Evolutionary conservation across 352 stramenopile species (phyloP).

Genomic region (Phytophthora ramorum): DNA sequence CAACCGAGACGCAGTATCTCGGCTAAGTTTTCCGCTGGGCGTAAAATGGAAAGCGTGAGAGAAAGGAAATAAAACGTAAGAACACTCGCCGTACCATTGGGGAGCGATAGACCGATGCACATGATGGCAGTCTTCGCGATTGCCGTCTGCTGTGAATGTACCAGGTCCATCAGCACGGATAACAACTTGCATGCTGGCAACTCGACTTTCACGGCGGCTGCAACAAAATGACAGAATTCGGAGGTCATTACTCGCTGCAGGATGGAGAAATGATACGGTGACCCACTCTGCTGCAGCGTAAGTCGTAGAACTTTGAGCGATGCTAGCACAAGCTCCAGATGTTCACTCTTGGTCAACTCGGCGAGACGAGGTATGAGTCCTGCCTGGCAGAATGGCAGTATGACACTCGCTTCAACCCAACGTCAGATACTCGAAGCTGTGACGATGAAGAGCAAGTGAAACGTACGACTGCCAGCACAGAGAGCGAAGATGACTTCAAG

Average conservation of each 20-base stretch:
- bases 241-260: background rate
- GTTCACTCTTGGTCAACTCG: constrained; percentile 36
- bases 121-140: constrained; percentile 60
- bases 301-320: constrained; percentile 64
- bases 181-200: constrained; percentile 44
- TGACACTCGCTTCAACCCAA: constrained; percentile 41
- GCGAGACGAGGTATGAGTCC: constrained; percentile 52
- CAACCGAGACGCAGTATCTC: constrained; percentile 61
- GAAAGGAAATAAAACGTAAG: background rate
- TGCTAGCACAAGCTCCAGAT: constrained; percentile 45
- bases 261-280: background rate
- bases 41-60: background rate
- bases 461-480: constrained; percentile 57
- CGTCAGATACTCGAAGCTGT: constrained; percentile 1
- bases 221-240: background rate
- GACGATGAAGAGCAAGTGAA: background rate
- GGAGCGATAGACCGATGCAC: constrained; percentile 63
- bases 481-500: constrained; percentile 63
- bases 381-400: constrained; percentile 47
- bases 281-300: constrained; percentile 54
- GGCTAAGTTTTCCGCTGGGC: constrained; percentile 58
- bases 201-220: constrained; percentile 48
- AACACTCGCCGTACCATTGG: constrained; percentile 47
- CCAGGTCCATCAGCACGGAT: constrained; percentile 48
- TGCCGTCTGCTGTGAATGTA: constrained; percentile 39